phyloP scores from a whole-genome alignment of 2,329 filamentous ascomycete genomes.

The Penicillium brasilianum region DNA sequence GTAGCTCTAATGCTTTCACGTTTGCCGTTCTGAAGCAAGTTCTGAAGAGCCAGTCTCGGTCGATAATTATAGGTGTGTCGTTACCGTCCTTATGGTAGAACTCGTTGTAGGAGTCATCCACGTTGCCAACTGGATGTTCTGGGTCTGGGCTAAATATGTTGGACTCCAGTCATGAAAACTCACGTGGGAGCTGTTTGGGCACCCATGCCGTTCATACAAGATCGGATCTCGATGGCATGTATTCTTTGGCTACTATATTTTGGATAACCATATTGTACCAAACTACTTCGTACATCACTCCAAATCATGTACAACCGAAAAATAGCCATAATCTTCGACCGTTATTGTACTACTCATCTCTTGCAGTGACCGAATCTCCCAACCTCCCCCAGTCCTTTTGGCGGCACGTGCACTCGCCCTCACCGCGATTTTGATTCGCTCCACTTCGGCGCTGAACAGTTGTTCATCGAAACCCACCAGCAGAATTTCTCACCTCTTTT shows the following conservation, averaged over 20 bases:
- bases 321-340: no score
- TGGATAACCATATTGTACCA: no score
- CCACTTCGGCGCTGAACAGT: constrained; percentile 26
- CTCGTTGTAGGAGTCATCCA: no score
- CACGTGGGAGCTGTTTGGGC: not conserved
- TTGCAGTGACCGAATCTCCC: constrained; percentile 9
- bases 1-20: no score
- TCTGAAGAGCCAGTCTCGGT: no score
- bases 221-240: not conserved
- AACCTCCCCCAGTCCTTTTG: constrained; percentile 10
- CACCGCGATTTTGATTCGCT: constrained; percentile 38
- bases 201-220: not conserved
- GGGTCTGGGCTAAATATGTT: not conserved
- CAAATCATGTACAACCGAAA: not conserved
- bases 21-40: no score
- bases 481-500: constrained; percentile 15
- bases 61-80: no score
- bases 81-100: no score
- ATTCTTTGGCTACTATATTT: no score
- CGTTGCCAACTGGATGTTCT: no score
- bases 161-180: not conserved
- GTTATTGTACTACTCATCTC: not conserved
- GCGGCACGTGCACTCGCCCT: constrained; percentile 31
- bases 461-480: constrained; percentile 24
- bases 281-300: no score